phyloP scores from a whole-genome alignment of 179 eudicot species.

The Pouteria campechiana region DNA sequence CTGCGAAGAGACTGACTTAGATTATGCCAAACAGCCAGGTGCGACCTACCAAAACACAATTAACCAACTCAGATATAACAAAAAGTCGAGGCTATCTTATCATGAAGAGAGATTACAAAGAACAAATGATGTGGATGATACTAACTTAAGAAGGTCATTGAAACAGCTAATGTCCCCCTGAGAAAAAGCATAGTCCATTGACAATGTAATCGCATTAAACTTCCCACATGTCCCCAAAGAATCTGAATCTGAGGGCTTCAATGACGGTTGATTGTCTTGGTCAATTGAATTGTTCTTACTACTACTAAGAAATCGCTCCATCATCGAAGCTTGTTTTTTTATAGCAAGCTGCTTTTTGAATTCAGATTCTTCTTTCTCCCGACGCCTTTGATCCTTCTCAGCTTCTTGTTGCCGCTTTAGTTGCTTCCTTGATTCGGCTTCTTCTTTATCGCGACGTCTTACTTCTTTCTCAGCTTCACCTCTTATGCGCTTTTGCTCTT shows the following conservation, averaged over 20 bases:
- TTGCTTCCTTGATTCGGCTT: conserved; percentile 49
- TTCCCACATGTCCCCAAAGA: conserved; percentile 7
- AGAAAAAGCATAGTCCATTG: conserved; percentile 63
- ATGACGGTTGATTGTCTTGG: conserved; percentile 22
- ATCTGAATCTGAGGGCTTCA: conserved; percentile 13
- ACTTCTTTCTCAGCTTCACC: conserved; percentile 82
- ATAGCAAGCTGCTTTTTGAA: conserved; percentile 50
- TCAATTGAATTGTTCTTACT: conserved; percentile 32
- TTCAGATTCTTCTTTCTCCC: conserved; percentile 88
- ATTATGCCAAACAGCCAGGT: conserved; percentile 54
- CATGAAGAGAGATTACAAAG: too few relatives aligned
- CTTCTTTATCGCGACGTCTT: conserved; percentile 70
- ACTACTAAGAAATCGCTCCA: conserved; percentile 78
- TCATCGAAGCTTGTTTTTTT: conserved; percentile 83
- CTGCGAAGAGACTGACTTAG: conserved; percentile 45
- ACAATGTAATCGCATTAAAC: conserved; percentile 29
- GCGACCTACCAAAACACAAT: conserved; percentile 53
- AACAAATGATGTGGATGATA: not conserved
- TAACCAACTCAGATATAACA: conserved; percentile 5
- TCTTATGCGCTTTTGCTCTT: conserved; percentile 63
- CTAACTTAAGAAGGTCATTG: conserved; percentile 57
- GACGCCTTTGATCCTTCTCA: conserved; percentile 69
- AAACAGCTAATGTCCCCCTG: conserved; percentile 21
- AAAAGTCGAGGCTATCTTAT: too few relatives aligned
- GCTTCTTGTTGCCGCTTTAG: conserved; percentile 71